Percentiles rank a stretch among this genome's conserved stretches.
These are phyloP conservation scores for Aspergillus pseudotamarii DNA, from an alignment of 2,329 filamentous ascomycete species.

Conservation along the genomic window DNA sequence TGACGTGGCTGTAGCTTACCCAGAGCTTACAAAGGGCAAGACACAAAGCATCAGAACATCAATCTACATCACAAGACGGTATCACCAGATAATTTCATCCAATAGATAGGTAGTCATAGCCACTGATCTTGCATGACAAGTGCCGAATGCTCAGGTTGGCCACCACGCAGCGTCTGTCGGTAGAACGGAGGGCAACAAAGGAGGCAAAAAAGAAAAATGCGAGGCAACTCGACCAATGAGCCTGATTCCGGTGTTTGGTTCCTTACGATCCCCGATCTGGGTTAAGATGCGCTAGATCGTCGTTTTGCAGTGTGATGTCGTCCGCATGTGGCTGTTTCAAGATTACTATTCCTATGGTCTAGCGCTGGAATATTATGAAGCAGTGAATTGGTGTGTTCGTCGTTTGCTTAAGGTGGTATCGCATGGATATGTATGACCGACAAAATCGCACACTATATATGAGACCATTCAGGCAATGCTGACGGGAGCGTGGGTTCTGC, in stretches of 20 bases:
- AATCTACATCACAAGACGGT: slow-evolving; percentile 2
- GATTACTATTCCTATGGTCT: background rate
- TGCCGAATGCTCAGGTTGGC: background rate
- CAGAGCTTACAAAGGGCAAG: background rate
- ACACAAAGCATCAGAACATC: background rate
- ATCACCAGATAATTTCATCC: background rate
- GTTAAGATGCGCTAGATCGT: background rate
- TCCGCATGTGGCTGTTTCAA: slow-evolving; percentile 6
- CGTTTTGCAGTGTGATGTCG: background rate
- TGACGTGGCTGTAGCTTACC: background rate
- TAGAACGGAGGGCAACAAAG: background rate
- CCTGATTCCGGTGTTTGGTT: background rate
- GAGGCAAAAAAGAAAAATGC: background rate
- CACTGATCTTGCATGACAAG: slow-evolving; percentile 2
- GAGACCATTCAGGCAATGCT: background rate
- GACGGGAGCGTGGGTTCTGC: background rate
- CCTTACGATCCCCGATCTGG: background rate
- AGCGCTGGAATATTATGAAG: background rate
- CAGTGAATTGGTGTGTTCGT: background rate
- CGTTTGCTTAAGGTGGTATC: background rate
- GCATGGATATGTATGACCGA: background rate
- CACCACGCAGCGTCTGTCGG: background rate
- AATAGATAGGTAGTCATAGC: background rate
- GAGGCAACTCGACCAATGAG: background rate
- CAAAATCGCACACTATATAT: background rate